Base-by-base conservation (phyloP, 805 yeast genomes). In the Hanseniaspora singularis region DNA sequence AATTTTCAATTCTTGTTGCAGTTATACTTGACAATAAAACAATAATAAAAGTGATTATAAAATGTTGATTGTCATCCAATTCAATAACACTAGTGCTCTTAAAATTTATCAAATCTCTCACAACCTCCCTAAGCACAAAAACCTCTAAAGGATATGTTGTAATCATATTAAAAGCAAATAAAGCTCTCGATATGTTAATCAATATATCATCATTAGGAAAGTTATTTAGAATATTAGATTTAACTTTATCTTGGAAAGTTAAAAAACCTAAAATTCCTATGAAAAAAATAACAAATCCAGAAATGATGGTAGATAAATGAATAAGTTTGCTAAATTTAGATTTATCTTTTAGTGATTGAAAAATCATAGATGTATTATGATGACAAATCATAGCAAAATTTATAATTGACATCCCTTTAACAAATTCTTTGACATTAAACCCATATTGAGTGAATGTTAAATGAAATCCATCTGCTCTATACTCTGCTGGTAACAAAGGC, bases 351-450 rank as follows among this genome's bases (percentile, higher is more conserved):
- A 89, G 71, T 0, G 96, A 85, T 58, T 84, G 85, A 65, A 79
- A 88, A 37, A 88, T 89, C 57, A 88, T 81, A 24, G 89, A 76
- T 0, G 96, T 86, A 60, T 88, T 88, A 61, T 88, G 97, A 58
- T 88, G 97, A 58, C 97, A 88, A 3, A 88, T 96, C 53, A 89
- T 71, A 1, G 97, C 97, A 66, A 88, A 88, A 1, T 96, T 86
- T 27, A 88, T 85, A 41, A 88, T 95, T n/a, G 92, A 80, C 23
- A 88, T 77, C 2, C 96, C 95, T 62, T 88, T 95, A 59, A 88
- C 85, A 3, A 88, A 65, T 15, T 36, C 19, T 34, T 77, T 76
- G 2, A 41, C 33, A 15, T 41, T 40, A 8, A 47, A 36, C 8
- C 40, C 38, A n/a, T 40, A 47, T n/a, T 38, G 40, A 11, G 70